Evolutionary conservation across 129 eudicot species (phyloP).

Genomic region (Tagetes erecta): DNA sequence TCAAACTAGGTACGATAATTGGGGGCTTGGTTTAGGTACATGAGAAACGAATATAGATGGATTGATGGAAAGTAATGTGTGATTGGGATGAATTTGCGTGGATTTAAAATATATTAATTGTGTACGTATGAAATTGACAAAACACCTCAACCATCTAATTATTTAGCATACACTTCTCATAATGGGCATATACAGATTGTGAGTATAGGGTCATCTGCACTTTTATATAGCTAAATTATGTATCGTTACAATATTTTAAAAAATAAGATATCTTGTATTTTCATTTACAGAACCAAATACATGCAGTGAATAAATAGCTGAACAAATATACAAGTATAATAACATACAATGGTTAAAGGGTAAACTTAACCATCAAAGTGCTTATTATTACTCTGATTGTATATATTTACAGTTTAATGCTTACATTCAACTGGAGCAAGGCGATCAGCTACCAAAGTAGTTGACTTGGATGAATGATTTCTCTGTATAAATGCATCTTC

Average conservation of each 20-base stretch:
- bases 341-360: slow-evolving; percentile 24
- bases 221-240: too few relatives aligned
- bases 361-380: slow-evolving; percentile 15
- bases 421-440: slow-evolving; percentile 34
- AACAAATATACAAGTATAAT: slow-evolving; percentile 16
- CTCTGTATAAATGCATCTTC: slow-evolving; percentile 30
- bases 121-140: too few relatives aligned
- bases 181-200: too few relatives aligned
- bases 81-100: slow-evolving; percentile 23
- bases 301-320: slow-evolving; percentile 2
- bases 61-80: slow-evolving; percentile 23
- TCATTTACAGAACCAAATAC: slow-evolving; percentile 16
- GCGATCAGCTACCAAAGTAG: slow-evolving; percentile 30
- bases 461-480: slow-evolving; percentile 29
- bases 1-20: slow-evolving; percentile 1
- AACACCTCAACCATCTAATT: too few relatives aligned
- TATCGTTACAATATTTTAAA: too few relatives aligned
- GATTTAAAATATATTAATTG: slow-evolving; percentile 33
- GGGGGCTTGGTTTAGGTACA: slow-evolving; percentile 10
- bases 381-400: slow-evolving; percentile 1
- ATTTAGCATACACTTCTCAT: too few relatives aligned
- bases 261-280: background rate
- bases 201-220: too few relatives aligned
- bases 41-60: slow-evolving; percentile 21
- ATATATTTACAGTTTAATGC: slow-evolving; percentile 17